phyloP scores from a whole-genome alignment of 2,329 filamentous ascomycete species.

The Diaporthe capsici region DNA sequence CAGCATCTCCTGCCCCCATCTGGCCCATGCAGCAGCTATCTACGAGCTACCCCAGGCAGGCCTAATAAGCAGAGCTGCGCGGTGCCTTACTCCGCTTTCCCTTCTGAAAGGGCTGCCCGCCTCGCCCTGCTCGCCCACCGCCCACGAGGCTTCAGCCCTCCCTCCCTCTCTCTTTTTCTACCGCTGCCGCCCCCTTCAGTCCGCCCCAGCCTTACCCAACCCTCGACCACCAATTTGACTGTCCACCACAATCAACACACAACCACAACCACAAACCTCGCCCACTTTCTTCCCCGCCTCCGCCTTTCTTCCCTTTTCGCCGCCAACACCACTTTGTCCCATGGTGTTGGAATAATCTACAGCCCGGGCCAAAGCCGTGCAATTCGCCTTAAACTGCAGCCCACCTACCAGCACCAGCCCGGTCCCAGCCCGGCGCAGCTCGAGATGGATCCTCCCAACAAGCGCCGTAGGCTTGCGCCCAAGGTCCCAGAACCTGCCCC shows the following conservation, averaged over 20 bases:
- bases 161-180: conserved; percentile 18
- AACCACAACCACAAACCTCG: background rate
- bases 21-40: conserved; percentile 10
- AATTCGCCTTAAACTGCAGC: background rate
- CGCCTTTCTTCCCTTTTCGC: background rate
- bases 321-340: background rate
- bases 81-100: conserved; percentile 26
- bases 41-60: background rate
- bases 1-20: conserved; percentile 1
- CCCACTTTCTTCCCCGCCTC: background rate
- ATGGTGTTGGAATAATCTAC: background rate
- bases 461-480: conserved; percentile 48
- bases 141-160: conserved; percentile 36
- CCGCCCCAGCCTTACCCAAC: conserved; percentile 33
- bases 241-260: conserved; percentile 11
- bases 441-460: conserved; percentile 49
- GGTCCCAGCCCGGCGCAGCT: background rate
- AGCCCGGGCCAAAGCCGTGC: conserved; percentile 4
- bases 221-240: conserved; percentile 20
- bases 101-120: conserved; percentile 31
- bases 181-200: conserved; percentile 10
- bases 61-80: conserved; percentile 12
- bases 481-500: conserved; percentile 46
- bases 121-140: conserved; percentile 29
- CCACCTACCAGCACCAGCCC: background rate